These are phyloP conservation scores for Xylariaceae sp. DNA, from an alignment of 2,329 filamentous ascomycete genomes.

Conservation along the genomic window DNA sequence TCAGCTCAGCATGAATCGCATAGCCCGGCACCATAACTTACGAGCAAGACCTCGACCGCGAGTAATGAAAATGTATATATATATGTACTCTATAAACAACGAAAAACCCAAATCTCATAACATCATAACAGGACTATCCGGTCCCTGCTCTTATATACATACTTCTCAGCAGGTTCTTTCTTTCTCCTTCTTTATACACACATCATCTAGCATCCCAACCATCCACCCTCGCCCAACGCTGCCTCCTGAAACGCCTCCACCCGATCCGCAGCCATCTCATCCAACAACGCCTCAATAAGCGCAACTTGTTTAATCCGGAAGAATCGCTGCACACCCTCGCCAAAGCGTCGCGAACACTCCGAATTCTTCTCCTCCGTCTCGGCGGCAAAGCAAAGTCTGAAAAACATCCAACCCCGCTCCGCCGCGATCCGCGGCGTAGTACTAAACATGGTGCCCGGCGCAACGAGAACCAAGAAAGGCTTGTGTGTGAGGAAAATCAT, in stretches of 20 bases:
- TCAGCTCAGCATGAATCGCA: too few relatives aligned
- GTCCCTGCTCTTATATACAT: neutral
- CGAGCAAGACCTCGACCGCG: too few relatives aligned
- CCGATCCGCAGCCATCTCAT: constrained; percentile 28
- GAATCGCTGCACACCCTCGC: constrained; percentile 65
- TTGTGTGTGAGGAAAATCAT: constrained; percentile 66
- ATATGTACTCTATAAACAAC: too few relatives aligned
- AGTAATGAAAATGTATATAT: too few relatives aligned
- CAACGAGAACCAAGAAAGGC: constrained; percentile 64
- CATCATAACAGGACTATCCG: too few relatives aligned
- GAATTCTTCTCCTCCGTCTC: constrained; percentile 67
- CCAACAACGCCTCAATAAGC: constrained; percentile 60
- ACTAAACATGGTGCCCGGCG: constrained; percentile 69
- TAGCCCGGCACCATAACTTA: too few relatives aligned
- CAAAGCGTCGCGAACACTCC: constrained; percentile 57
- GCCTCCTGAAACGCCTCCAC: too few relatives aligned
- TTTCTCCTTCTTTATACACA: too few relatives aligned
- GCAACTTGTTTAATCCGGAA: constrained; percentile 66
- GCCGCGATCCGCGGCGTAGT: constrained; percentile 56
- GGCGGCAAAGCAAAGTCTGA: constrained; percentile 79
- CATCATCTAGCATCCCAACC: constrained; percentile 27
- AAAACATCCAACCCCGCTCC: constrained; percentile 63
- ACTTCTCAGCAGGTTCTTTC: neutral
- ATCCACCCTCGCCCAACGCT: constrained; percentile 16
- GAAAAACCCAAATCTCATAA: too few relatives aligned